A percentile compares a stretch with the other conserved stretches of the same genome.
phyloP scores from a whole-genome alignment of 1,284 basidiomycete species.

The Rhodotorula sp. region DNA sequence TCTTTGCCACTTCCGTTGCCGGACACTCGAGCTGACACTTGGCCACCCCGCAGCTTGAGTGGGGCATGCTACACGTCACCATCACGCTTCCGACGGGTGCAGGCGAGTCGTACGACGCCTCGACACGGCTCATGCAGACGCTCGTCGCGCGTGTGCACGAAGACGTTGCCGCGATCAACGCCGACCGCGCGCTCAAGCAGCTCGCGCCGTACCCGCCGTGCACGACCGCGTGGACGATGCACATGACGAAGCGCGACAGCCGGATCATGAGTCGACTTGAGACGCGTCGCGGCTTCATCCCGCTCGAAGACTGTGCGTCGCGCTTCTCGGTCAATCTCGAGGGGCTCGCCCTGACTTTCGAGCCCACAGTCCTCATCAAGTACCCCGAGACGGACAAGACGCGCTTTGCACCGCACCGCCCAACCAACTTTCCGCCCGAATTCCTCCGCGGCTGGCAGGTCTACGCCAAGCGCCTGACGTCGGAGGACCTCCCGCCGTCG shows the following conservation, averaged over 20 bases:
- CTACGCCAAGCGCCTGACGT: slow-evolving; percentile 23
- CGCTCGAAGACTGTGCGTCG: slow-evolving; percentile 34
- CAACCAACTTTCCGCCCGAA: slow-evolving; percentile 20
- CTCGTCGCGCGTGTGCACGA: slow-evolving; percentile 23
- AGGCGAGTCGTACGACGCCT: slow-evolving; percentile 34
- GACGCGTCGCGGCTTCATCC: slow-evolving; percentile 31
- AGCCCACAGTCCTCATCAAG: slow-evolving; percentile 17
- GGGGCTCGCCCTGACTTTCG: too few relatives aligned
- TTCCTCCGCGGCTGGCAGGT: slow-evolving; percentile 31
- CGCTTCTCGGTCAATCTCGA: too few relatives aligned
- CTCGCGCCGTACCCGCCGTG: slow-evolving; percentile 17
- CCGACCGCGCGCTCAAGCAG: not conserved
- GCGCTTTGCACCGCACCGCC: slow-evolving; percentile 23
- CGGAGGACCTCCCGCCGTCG: slow-evolving; percentile 8
- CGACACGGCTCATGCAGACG: slow-evolving; percentile 30
- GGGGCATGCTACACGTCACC: slow-evolving; percentile 23
- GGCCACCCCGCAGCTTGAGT: slow-evolving; percentile 2
- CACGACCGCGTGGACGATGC: slow-evolving; percentile 29
- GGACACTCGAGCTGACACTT: not conserved
- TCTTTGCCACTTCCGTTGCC: too few relatives aligned
- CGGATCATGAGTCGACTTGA: slow-evolving; percentile 39
- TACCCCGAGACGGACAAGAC: slow-evolving; percentile 14
- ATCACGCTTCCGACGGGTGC: slow-evolving; percentile 32
- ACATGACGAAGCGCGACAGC: slow-evolving; percentile 37
- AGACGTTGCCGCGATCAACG: slow-evolving; percentile 17